phyloP scores from a whole-genome alignment of 768 basidiomycete species.

The Suillus subluteus region DNA sequence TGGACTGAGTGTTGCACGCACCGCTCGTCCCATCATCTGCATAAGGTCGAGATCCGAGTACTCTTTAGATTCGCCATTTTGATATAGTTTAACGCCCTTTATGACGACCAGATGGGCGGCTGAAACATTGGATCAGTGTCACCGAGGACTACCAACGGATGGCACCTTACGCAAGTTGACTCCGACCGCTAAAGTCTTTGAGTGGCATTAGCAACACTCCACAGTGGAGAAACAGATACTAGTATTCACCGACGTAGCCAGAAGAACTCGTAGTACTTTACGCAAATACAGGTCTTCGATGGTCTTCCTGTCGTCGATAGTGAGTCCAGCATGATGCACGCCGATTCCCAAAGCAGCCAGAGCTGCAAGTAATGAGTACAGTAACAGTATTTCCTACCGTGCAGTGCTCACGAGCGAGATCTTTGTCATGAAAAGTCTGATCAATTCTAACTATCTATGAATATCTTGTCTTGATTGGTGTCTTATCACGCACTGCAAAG shows the following conservation, averaged over 20 bases:
- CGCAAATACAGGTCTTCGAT: constrained; percentile 77
- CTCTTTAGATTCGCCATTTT: constrained; percentile 69
- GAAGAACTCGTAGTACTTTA: constrained; percentile 65
- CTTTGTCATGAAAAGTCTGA: constrained; percentile 66
- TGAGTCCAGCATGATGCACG: constrained; percentile 90
- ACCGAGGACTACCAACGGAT: constrained; percentile 2
- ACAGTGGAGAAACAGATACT: background rate
- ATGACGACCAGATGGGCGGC: constrained; percentile 94
- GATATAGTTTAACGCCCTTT: constrained; percentile 85
- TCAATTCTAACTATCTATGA: constrained; percentile 47
- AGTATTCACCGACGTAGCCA: constrained; percentile 78
- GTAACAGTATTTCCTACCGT: constrained; percentile 10
- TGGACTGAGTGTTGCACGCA: constrained; percentile 36
- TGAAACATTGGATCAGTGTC: constrained; percentile 30
- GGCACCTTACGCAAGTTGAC: constrained; percentile 83
- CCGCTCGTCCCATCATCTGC: constrained; percentile 97
- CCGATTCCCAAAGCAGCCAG: constrained; percentile 80
- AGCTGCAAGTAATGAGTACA: constrained; percentile 39
- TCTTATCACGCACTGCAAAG: constrained; percentile 41
- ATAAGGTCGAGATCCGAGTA: constrained; percentile 92
- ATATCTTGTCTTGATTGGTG: background rate
- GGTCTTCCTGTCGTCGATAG: constrained; percentile 66
- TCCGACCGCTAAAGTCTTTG: constrained; percentile 91
- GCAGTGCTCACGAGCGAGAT: constrained; percentile 53
- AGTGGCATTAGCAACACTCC: constrained; percentile 10